Evolutionary conservation across 139 green algal species (phyloP), one percentile per base, ranked within the genome.

Genomic region (Chlorella sorokiniana): DNA sequence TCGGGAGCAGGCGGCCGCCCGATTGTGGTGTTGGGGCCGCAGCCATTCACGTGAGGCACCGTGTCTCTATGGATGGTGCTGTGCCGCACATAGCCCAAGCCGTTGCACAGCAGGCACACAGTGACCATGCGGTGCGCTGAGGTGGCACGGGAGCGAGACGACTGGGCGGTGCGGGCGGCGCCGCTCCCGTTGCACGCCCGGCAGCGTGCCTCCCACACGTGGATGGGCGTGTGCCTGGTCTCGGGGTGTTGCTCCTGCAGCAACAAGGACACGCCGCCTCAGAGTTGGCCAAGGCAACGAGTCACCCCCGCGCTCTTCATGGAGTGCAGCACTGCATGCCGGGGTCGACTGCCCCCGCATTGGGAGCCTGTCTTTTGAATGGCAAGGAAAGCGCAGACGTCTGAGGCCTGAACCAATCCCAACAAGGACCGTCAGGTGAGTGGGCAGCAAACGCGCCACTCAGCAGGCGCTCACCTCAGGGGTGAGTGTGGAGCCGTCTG

Each of bases 51-150:
- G 27, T 79, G 54, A 3, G 73, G 73, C 54, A 79, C 73, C 0
- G 52, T 69, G n/a, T 62, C 31, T 16, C 10, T 9, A 27, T 29
- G 73, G 35, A 54, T 69, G 52, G 10, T 79, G 54, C 54, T 79
- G 73, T 79, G 73, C 73, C 73, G 73, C 54, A 79, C 73, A 44
- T 79, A 79, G 8, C 73, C 73, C 37, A 79, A 27, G n/a, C 73
- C 73, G 54, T 68, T 38, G 73, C 73, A 79, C 37, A 69, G 51
- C 73, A 79, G n/a, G 54, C 73, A 79, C 22, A 68, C 54, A 0
- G 71, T 5, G 22, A 45, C 22, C 3, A 45, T 9, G 35, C 52
- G 33, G 48, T 41, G 54, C 10, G 52, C 56, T 10, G 44, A 44
- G 41, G 25, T 20, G 3, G 3, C n/a, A 11, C n/a, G 44, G 3